Base-by-base conservation (phyloP, 2,329 filamentous ascomycete species). In the Fusarium sulawesiense region DNA sequence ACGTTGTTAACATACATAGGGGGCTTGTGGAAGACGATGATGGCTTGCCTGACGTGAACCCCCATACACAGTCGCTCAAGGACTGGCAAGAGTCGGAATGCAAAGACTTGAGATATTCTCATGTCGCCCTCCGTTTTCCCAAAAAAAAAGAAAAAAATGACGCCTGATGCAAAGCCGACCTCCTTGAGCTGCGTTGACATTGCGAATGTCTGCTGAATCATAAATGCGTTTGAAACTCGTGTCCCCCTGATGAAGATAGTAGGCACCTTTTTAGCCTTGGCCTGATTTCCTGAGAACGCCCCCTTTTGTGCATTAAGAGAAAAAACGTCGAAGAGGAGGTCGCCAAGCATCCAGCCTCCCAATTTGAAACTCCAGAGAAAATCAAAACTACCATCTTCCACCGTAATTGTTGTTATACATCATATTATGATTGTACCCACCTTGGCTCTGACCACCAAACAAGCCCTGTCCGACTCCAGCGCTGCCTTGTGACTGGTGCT, bases 371-470 rank as follows among this genome's bases (percentile, higher is more conserved):
- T 70, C 66, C 69, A 34, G 56, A 55, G 58, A 59, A 63, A 53
- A 71, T 60, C 55, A 68, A 60, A 73, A 71, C 76, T 80, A 93
- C 91, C 91, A 94, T 79, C 91, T 86, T 78, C 86, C 84, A 80
- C 86, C 84, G 80, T 90, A 90, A 79, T 88, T 89, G 80, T 88
- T 85, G 82, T 87, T 87, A 80, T 97, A 97, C 88, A 97, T 92
- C 89, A 93, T 92, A 82, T 86, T 90, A 77, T 89, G 88, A 80
- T 92, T 94, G 89, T 97, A 97, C 92, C 93, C 94, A 96, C 93
- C 93, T 95, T 97, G 92, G 80, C 85, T 87, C 87, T 91, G 92
- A 84, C 92, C 92, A 84, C 91, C 91, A 85, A 96, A 97, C 82
- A 96, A 88, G 83, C 92, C 93, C 88, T 96, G 93, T 83, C 92